Percentiles rank a stretch among this genome's conserved stretches.
Evolutionary conservation across 208 protist species (phyloP).

Genomic region (Novymonas esmeraldas): DNA sequence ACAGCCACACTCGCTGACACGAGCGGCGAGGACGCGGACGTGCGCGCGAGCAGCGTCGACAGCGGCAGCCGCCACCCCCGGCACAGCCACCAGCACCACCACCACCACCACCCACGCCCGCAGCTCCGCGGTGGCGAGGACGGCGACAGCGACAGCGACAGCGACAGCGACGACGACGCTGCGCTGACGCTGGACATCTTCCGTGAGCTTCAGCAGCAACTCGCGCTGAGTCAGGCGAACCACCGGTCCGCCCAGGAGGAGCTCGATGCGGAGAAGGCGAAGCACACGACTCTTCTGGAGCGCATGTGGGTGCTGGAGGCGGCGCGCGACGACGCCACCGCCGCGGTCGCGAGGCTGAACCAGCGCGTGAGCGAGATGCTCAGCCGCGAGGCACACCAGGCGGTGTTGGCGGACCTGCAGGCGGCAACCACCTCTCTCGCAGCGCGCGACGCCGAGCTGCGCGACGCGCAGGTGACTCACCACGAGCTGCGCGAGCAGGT

Average conservation of each 20-base stretch:
- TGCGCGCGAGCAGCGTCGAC: neutral
- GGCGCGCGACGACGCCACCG: constrained; percentile 44
- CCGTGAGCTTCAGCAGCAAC: constrained; percentile 43
- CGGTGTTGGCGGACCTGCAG: constrained; percentile 40
- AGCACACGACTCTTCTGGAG: constrained; percentile 64
- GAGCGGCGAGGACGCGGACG: constrained; percentile 14
- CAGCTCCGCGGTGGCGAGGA: neutral
- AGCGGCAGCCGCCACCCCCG: constrained; percentile 8
- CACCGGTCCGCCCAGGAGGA: constrained; percentile 41
- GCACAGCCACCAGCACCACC: neutral
- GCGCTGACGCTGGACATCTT: constrained; percentile 25
- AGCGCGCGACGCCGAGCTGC: constrained; percentile 40
- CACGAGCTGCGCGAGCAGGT: constrained; percentile 16
- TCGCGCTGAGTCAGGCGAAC: constrained; percentile 45
- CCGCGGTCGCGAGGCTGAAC: constrained; percentile 16
- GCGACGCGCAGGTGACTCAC: constrained; percentile 19
- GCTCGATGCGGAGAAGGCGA: constrained; percentile 56
- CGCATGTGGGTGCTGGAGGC: constrained; percentile 75
- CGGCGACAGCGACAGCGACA: constrained; percentile 26
- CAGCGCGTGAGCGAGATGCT: constrained; percentile 47
- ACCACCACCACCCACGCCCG: neutral
- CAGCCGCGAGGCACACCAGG: constrained; percentile 48
- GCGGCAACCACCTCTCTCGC: constrained; percentile 19
- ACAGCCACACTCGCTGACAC: neutral
- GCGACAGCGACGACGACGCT: constrained; percentile 28